Conservation (phyloP, 2,329 filamentous ascomycete species). For the Ceratocystis harringtonii region DNA sequence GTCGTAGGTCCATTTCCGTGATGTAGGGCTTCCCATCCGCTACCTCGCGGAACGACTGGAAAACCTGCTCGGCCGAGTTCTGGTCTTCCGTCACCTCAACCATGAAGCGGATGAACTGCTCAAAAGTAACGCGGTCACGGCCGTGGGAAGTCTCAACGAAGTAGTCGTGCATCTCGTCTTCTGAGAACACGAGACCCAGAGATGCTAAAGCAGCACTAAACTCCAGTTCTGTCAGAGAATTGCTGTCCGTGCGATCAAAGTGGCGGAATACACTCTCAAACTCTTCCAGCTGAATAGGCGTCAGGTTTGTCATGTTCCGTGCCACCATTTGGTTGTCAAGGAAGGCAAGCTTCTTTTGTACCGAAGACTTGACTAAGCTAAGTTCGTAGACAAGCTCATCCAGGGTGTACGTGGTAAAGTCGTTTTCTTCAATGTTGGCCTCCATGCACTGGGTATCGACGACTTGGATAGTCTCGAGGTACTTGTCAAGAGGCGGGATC, state of each 20-base stretch:
- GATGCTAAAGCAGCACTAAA: slow-evolving; percentile 94
- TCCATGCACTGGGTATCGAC: slow-evolving; percentile 83
- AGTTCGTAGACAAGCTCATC: slow-evolving; percentile 93
- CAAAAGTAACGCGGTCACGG: slow-evolving; percentile 73
- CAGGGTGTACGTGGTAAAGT: slow-evolving; percentile 98
- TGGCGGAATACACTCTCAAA: slow-evolving; percentile 97
- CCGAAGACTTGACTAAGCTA: slow-evolving; percentile 75
- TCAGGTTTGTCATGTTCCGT: slow-evolving; percentile 95
- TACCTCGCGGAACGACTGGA: slow-evolving; percentile 93
- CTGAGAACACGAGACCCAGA: slow-evolving; percentile 86
- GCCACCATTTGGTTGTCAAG: slow-evolving; percentile 98
- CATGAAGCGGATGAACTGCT: slow-evolving; percentile 99
- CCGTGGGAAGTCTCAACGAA: slow-evolving; percentile 77
- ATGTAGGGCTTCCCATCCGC: slow-evolving; percentile 98
- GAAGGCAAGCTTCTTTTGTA: slow-evolving; percentile 92
- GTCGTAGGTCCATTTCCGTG: slow-evolving; percentile 89
- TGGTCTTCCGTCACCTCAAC: slow-evolving; percentile 97
- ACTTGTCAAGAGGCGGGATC: slow-evolving; percentile 76
- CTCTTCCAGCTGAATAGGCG: slow-evolving; percentile 93
- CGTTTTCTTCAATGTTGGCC: slow-evolving; percentile 97
- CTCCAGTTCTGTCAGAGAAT: slow-evolving; percentile 81
- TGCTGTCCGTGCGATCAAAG: slow-evolving; percentile 86
- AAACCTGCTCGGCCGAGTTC: slow-evolving; percentile 96
- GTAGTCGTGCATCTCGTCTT: slow-evolving; percentile 94
- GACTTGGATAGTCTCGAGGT: slow-evolving; percentile 71